Base-by-base conservation (phyloP, 2,329 filamentous ascomycete genomes). In the Phoma herbarum region DNA sequence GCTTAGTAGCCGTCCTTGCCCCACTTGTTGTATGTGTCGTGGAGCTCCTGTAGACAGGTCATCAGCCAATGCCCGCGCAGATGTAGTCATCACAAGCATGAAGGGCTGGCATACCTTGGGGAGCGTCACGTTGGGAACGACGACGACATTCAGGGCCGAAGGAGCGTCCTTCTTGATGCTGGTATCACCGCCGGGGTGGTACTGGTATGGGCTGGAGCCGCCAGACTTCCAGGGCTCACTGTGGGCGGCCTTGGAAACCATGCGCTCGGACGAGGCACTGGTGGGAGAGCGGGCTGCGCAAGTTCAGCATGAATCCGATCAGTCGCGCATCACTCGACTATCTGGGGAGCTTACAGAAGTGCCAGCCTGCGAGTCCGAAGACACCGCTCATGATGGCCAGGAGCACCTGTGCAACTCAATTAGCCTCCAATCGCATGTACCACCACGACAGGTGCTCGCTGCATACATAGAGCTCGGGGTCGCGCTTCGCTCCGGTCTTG, bases 21-120 rank as follows among this genome's bases (percentile, higher is more conserved):
- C 88, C 92, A 98, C 86, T 99, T 99, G 91, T 99, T 99, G 88
- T 90, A 98, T 83, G 90, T 90, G 72, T 99, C 95, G 83, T 99
- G 95, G 66, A 97, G 87, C 74, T 90, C 86, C 92, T 96, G 43
- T 16, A 39, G 22, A 44, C 28, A 72, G 57, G 48, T 37, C 14
- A 37, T 59, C 11, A 66, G 45, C 39, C 53, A 51, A 25, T 33
- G 42, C 22, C 10, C 26, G 22, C 41, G 63, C 39, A 62, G 50
- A 29, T 47, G 16, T 23, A 22, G 31, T 25, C 14, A 35, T 42
- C 22, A 16, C 10, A 3, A 25, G 11, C 14, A 28, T 20, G 23
- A 8, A 18, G 10, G 28, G 35, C 42, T 42, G 16, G 42, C 60
- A 47, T 69, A 71, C 77, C 89, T 90, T 93, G 76, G 95, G 93